phyloP scores from a whole-genome alignment of 148 eudicot genomes.

The Salicornia ramosissima region DNA sequence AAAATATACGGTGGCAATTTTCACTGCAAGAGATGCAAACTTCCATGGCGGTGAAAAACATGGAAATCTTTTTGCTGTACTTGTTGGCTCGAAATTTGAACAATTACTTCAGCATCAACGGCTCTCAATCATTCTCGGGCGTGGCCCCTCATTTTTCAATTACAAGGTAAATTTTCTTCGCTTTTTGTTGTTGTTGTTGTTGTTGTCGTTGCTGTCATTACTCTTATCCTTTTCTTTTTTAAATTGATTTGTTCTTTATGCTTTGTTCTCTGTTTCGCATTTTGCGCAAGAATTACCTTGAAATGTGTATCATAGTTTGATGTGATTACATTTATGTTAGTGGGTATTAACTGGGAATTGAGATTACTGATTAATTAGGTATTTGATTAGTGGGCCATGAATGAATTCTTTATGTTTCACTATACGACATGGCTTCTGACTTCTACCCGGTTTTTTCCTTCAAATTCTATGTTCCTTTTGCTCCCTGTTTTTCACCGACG shows the following conservation, averaged over 20 bases:
- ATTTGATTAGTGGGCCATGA: neutral
- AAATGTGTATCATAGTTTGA: conserved; percentile 1
- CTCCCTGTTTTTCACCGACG: neutral
- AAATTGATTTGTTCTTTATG: neutral
- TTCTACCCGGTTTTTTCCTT: neutral
- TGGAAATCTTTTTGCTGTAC: too few relatives aligned
- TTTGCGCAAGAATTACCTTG: neutral
- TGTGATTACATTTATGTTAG: neutral
- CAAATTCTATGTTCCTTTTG: neutral
- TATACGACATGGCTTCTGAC: neutral
- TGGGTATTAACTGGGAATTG: conserved; percentile 17
- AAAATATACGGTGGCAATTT: too few relatives aligned
- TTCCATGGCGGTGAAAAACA: neutral
- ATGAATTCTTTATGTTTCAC: conserved; percentile 1
- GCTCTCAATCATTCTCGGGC: neutral
- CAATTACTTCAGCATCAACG: neutral
- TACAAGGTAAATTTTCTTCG: neutral
- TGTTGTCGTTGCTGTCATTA: neutral
- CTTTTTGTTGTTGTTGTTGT: neutral
- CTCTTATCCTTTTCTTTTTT: too few relatives aligned
- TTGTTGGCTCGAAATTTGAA: neutral
- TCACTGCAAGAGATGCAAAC: neutral
- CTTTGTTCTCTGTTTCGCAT: neutral
- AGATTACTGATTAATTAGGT: conserved; percentile 3
- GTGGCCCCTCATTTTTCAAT: conserved; percentile 7